phyloP scores from a whole-genome alignment of 106 monocot species.

The Ottelia alismoides region DNA sequence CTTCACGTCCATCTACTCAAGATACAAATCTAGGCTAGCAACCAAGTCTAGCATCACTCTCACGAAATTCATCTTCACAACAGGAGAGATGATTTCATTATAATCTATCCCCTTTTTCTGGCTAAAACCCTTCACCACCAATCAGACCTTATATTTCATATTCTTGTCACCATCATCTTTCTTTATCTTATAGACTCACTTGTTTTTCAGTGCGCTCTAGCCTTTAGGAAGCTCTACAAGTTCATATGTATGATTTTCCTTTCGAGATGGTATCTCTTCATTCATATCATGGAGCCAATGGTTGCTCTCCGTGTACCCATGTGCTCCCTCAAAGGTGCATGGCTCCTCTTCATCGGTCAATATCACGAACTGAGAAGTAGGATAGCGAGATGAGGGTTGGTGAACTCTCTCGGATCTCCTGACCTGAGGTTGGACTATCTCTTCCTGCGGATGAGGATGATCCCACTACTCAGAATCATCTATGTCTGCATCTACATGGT shows the following conservation, averaged over 20 bases:
- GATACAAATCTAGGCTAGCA: not conserved
- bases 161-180: not conserved
- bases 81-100: not conserved
- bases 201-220: not conserved
- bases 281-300: not conserved
- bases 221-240: not conserved
- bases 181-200: not conserved
- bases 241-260: not conserved
- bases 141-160: not conserved
- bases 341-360: not conserved
- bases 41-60: not conserved
- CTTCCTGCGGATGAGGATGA: not conserved
- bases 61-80: not conserved
- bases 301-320: not conserved
- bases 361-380: not conserved
- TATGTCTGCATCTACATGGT: not conserved
- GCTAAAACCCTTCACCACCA: not conserved
- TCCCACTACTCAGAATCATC: not conserved
- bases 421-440: too few relatives aligned
- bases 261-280: not conserved
- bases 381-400: not conserved
- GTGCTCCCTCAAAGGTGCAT: not conserved
- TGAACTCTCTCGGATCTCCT: not conserved
- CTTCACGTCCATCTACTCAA: not conserved
- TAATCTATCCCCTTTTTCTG: not conserved